Evolutionary conservation across 1,284 basidiomycete species (phyloP).

Genomic region (Waitea zeae): DNA sequence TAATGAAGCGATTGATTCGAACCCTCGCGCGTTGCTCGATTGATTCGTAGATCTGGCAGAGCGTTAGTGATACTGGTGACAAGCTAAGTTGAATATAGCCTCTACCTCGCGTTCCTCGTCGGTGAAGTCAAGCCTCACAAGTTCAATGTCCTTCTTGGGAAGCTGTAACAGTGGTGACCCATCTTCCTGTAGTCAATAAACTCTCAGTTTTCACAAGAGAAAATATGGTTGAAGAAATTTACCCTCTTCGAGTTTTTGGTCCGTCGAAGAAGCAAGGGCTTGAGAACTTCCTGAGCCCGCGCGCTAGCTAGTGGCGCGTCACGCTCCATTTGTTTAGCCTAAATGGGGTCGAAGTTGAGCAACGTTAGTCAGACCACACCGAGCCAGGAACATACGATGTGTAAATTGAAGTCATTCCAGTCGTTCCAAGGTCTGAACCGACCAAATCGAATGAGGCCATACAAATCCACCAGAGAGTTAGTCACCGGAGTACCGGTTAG

Average conservation of each 20-base stretch:
- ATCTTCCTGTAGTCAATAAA: conserved; percentile 21
- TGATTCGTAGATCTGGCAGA: conserved; percentile 36
- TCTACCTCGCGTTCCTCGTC: conserved; percentile 43
- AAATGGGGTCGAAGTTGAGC: too few relatives aligned
- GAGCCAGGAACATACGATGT: conserved; percentile 22
- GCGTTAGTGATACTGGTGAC: not conserved
- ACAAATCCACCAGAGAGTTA: conserved; percentile 53
- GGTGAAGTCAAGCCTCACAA: conserved; percentile 37
- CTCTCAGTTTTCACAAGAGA: not conserved
- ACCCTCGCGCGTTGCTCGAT: conserved; percentile 38
- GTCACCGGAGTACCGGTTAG: conserved; percentile 59
- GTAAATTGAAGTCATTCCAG: conserved; percentile 38
- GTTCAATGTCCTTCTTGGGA: conserved; percentile 39
- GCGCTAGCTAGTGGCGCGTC: conserved; percentile 24
- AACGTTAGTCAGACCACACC: not conserved
- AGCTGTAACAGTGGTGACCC: conserved; percentile 36
- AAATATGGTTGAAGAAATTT: conserved; percentile 1
- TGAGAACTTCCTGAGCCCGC: conserved; percentile 42
- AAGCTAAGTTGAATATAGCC: not conserved
- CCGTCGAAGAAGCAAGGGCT: conserved; percentile 39
- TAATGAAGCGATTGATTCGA: conserved; percentile 38
- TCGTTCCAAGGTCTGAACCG: conserved; percentile 53
- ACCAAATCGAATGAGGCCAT: conserved; percentile 49
- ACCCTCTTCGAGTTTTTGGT: conserved; percentile 39
- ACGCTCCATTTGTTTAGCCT: conserved; percentile 32